Evolutionary conservation across 306 rosid species (phyloP).

Genomic region (Pueraria montana): DNA sequence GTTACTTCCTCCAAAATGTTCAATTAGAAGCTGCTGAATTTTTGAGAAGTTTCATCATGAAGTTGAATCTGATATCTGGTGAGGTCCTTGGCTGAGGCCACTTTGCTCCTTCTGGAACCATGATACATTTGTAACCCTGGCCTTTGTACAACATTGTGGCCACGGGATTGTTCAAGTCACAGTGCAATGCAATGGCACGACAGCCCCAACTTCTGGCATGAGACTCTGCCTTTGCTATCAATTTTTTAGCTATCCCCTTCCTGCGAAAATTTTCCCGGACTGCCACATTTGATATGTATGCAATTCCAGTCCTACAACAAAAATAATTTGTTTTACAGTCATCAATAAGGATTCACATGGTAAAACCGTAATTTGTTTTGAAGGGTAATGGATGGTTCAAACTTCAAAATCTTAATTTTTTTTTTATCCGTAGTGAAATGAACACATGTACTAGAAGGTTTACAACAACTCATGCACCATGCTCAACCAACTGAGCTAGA

Average conservation of each 20-base stretch:
- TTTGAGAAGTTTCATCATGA: slow-evolving; percentile 94
- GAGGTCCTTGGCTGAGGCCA: slow-evolving; percentile 89
- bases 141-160: slow-evolving; percentile 75
- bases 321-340: not conserved
- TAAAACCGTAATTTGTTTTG: not conserved
- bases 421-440: too few relatives aligned
- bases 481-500: too few relatives aligned
- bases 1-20: slow-evolving; percentile 31
- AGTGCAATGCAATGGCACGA: slow-evolving; percentile 79
- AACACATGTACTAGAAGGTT: too few relatives aligned
- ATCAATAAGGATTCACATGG: slow-evolving; percentile 16
- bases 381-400: not conserved
- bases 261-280: slow-evolving; percentile 78
- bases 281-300: slow-evolving; percentile 88
- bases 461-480: too few relatives aligned
- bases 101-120: slow-evolving; percentile 85
- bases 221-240: slow-evolving; percentile 77
- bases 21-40: slow-evolving; percentile 47
- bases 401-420: too few relatives aligned
- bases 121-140: slow-evolving; percentile 76
- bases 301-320: slow-evolving; percentile 81
- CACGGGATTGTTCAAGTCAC: slow-evolving; percentile 75
- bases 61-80: slow-evolving; percentile 69
- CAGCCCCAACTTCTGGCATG: slow-evolving; percentile 90
- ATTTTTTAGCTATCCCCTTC: slow-evolving; percentile 80